phyloP scores from a whole-genome alignment of 2,329 filamentous ascomycete species.

The Colletotrichum neosansevieriae region DNA sequence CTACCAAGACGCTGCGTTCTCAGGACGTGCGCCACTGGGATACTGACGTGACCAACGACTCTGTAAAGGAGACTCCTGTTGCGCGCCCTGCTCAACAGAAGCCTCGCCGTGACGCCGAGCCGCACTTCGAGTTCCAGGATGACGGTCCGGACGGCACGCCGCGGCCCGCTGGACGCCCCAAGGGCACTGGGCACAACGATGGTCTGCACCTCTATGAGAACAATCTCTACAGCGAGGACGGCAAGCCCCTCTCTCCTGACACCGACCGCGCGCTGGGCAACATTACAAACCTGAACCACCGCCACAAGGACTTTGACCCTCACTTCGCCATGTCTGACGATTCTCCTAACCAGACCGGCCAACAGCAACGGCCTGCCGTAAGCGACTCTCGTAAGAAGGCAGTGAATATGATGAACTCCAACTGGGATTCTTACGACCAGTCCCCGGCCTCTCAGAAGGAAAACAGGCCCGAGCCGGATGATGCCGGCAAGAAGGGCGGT shows the following conservation, averaged over 20 bases:
- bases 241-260: constrained; percentile 53
- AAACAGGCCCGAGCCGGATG: constrained; percentile 52
- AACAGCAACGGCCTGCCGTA: constrained; percentile 56
- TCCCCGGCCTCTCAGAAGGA: constrained; percentile 67
- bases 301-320: constrained; percentile 79
- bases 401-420: constrained; percentile 79
- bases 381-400: constrained; percentile 74
- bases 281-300: constrained; percentile 79
- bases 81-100: constrained; percentile 68
- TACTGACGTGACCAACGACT: constrained; percentile 72
- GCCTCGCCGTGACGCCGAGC: constrained; percentile 81
- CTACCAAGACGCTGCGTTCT: constrained; percentile 68
- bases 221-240: constrained; percentile 74
- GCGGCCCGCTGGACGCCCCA: constrained; percentile 59
- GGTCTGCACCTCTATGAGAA: constrained; percentile 82
- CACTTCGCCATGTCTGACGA: constrained; percentile 84
- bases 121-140: constrained; percentile 88
- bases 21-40: constrained; percentile 85
- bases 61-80: constrained; percentile 65
- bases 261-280: constrained; percentile 66
- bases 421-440: constrained; percentile 68
- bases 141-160: constrained; percentile 70
- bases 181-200: constrained; percentile 72
- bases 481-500: constrained; percentile 34
- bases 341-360: constrained; percentile 63